A percentile compares a stretch with the other conserved stretches of the same genome.
Evolutionary conservation across 2,329 filamentous ascomycete genomes (phyloP).

Genomic region (Neophaeococcomyces aloes): DNA sequence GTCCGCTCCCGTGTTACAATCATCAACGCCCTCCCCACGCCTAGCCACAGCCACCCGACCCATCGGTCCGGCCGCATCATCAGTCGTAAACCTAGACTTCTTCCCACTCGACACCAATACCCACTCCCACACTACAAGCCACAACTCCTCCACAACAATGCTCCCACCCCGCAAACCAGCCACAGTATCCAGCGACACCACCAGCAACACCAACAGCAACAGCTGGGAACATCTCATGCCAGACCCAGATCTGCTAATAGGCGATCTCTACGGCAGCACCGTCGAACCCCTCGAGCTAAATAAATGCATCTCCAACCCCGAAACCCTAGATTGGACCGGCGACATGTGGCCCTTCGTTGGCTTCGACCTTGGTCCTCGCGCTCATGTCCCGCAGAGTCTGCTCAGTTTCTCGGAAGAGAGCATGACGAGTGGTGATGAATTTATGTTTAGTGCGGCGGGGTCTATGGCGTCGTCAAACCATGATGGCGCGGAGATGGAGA

Average conservation of each 20-base stretch:
- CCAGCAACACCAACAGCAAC: slow-evolving; percentile 37
- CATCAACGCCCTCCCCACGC: slow-evolving; percentile 10
- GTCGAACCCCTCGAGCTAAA: slow-evolving; percentile 14
- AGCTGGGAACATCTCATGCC: slow-evolving; percentile 79
- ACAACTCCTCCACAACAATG: slow-evolving; percentile 30
- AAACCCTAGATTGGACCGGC: slow-evolving; percentile 25
- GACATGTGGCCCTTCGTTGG: slow-evolving; percentile 31
- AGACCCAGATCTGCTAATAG: slow-evolving; percentile 54
- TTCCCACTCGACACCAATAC: slow-evolving; percentile 31
- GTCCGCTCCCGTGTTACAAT: slow-evolving; percentile 15
- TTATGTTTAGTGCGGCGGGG: slow-evolving; percentile 22
- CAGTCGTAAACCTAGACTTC: slow-evolving; percentile 47
- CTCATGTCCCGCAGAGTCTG: slow-evolving; percentile 40
- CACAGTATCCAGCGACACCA: slow-evolving; percentile 31
- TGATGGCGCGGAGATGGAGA: slow-evolving; percentile 12
- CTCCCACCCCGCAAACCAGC: no score
- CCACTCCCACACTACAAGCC: slow-evolving; percentile 32
- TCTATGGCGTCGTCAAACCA: slow-evolving; percentile 16
- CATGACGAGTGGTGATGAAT: slow-evolving; percentile 44
- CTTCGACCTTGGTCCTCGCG: slow-evolving; percentile 25
- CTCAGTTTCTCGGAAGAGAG: slow-evolving; percentile 52
- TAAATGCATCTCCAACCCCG: slow-evolving; percentile 24
- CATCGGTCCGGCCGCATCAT: slow-evolving; percentile 6
- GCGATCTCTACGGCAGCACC: not conserved
- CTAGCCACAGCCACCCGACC: slow-evolving; percentile 5